A percentile compares a stretch with the other conserved stretches of the same genome.
Evolutionary conservation across 768 basidiomycete genomes (phyloP).

Genomic region (Gymnopilus dilepis): DNA sequence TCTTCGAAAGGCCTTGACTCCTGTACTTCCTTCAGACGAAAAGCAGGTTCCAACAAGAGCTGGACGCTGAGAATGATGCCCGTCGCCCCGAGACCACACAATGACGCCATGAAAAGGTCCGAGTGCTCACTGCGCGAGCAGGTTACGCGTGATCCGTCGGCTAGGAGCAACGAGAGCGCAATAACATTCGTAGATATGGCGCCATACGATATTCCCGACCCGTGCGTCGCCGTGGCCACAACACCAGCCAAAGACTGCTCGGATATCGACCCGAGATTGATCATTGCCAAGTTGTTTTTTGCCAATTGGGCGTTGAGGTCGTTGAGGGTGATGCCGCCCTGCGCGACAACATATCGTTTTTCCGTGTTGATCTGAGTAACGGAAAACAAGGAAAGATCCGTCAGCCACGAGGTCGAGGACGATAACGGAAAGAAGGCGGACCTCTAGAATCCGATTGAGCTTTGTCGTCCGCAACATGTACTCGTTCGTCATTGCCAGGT

Average conservation of each 20-base stretch:
- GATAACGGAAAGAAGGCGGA: conserved; percentile 36
- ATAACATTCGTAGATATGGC: conserved; percentile 84
- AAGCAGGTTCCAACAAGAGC: conserved; percentile 81
- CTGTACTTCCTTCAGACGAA: conserved; percentile 78
- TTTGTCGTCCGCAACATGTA: conserved; percentile 84
- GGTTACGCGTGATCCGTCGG: conserved; percentile 70
- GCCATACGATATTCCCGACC: conserved; percentile 79
- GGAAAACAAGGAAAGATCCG: conserved; percentile 5
- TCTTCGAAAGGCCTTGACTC: conserved; percentile 65
- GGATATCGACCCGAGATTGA: conserved; percentile 93
- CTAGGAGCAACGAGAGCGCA: conserved; percentile 75
- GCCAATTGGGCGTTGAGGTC: conserved; percentile 74
- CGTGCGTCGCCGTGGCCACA: conserved; percentile 94
- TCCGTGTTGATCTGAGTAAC: conserved; percentile 66
- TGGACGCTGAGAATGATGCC: conserved; percentile 84
- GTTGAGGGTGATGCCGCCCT: conserved; percentile 82
- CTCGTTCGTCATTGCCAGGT: conserved; percentile 88
- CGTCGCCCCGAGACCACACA: conserved; percentile 91
- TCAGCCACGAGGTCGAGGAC: neutral
- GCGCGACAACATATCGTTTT: conserved; percentile 67
- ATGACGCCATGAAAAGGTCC: conserved; percentile 87
- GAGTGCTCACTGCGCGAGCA: conserved; percentile 67
- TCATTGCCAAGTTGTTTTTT: conserved; percentile 77
- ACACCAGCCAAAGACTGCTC: conserved; percentile 95
- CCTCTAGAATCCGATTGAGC: conserved; percentile 77